A percentile compares a stretch with the other conserved stretches of the same genome.
phyloP scores from a whole-genome alignment of 1,284 basidiomycete species.

The Cryptococcus sp. region DNA sequence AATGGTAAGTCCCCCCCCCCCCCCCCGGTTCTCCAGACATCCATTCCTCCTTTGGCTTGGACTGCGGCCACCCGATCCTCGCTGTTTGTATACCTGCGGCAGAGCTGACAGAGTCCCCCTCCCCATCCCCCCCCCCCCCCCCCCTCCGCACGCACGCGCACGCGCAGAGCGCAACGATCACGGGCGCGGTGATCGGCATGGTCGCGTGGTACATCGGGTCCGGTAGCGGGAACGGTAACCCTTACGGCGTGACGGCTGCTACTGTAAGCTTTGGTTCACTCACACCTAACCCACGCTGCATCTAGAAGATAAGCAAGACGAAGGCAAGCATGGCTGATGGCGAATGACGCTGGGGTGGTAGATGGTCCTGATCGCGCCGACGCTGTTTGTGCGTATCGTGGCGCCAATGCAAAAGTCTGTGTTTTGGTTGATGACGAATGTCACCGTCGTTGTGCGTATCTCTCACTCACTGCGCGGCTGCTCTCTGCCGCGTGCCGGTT shows the following conservation, averaged over 20 bases:
- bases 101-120: background rate
- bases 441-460: constrained; percentile 36
- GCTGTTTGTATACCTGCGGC: background rate
- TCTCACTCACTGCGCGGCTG: background rate
- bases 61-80: background rate
- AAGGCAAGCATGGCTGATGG: background rate
- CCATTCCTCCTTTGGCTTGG: background rate
- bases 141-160: no score
- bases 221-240: constrained; percentile 57
- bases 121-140: background rate
- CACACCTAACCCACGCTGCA: background rate
- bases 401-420: constrained; percentile 52
- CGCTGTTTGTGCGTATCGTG: constrained; percentile 58
- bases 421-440: constrained; percentile 45
- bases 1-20: constrained; percentile 32
- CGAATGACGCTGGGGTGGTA: no score
- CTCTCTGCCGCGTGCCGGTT: no score
- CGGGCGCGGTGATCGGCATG: constrained; percentile 56
- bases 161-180: constrained; percentile 50
- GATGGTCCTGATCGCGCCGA: constrained; percentile 55
- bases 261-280: constrained; percentile 55
- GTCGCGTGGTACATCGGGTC: constrained; percentile 59
- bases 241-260: constrained; percentile 59
- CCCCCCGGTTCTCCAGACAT: background rate
- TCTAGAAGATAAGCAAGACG: no score